Evolutionary conservation across 306 rosid species (phyloP), one percentile per base, ranked within the genome.

Genomic region (Glycine latifolia): DNA sequence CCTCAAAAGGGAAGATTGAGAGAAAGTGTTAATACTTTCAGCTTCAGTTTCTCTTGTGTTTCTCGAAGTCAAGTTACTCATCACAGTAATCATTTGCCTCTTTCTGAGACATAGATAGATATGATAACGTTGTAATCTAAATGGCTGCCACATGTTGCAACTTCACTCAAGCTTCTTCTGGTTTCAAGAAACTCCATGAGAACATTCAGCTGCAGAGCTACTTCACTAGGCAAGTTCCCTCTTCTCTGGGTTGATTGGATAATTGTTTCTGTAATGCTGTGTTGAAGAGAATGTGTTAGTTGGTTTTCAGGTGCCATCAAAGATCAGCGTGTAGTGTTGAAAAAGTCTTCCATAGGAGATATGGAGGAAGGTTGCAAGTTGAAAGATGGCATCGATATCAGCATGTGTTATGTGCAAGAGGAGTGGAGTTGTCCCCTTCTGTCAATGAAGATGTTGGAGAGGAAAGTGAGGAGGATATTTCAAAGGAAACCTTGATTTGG

Each of bases 401-500:
- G 15, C 71, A n/a, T 47, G 81, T 84, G 58, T 46, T 13, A 54
- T 39, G 52, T 56, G 43, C 41, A 14, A 73, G 69, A 54, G 67
- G 60, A 76, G 70, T 75, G 49, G 76, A 62, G 11, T 33, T 56
- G 4, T 71, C 90, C 69, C 52, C 82, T 60, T 26, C 84, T 67
- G 16, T 17, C 10, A 11, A 13, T 79, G 86, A 73, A 65, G 85
- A 86, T 16, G 79, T 55, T 78, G 83, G 77, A 52, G 87, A 76
- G 46, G 71, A 73, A 61, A 56, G 72, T 82, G 71, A 86, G 7
- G 89, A 79, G 43, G 54, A 59, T 41, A 67, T 94, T 83, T 77
- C 94, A 10, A 90, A 53, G 85, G 85, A 67, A 60, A 85, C 86
- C 31, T 84, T 92, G 87, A 86, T 90, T 80, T 92, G 98, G 98